Percentiles rank a stretch among this genome's conserved stretches.
Evolutionary conservation across 75 land plant genomes (phyloP).

Genomic region (Pseudotsuga menziesii): DNA sequence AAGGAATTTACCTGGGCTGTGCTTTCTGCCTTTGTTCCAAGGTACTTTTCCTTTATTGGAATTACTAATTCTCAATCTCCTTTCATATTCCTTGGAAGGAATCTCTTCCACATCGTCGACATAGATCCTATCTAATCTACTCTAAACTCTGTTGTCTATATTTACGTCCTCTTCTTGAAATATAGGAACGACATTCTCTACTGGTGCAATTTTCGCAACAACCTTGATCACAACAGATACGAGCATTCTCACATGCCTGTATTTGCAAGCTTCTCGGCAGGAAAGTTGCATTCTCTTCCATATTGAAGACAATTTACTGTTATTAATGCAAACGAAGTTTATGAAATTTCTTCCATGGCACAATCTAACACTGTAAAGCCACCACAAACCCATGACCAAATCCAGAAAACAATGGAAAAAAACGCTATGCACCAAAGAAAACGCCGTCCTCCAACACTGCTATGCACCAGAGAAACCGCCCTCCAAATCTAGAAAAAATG

Average conservation of each 20-base stretch:
- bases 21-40: conserved; percentile 95
- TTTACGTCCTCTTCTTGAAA: not conserved
- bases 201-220: conserved; percentile 26
- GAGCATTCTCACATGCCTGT: too few relatives aligned
- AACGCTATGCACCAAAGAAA: too few relatives aligned
- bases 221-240: conserved; percentile 21
- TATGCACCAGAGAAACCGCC: too few relatives aligned
- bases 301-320: conserved; percentile 11
- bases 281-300: conserved; percentile 18
- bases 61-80: conserved; percentile 55
- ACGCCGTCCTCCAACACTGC: too few relatives aligned
- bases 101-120: conserved; percentile 25
- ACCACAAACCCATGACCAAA: too few relatives aligned
- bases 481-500: too few relatives aligned
- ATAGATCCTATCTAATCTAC: conserved; percentile 4
- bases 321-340: conserved; percentile 1
- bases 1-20: conserved; percentile 44
- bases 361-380: too few relatives aligned
- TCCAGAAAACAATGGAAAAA: too few relatives aligned
- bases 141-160: conserved; percentile 4
- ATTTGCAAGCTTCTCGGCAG: not conserved
- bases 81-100: conserved; percentile 40
- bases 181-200: not conserved
- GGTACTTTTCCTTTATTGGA: conserved; percentile 24
- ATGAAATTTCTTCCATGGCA: too few relatives aligned